Evolutionary conservation across 495 filamentous ascomycete species (phyloP).

Genomic region (Neurospora sp.): DNA sequence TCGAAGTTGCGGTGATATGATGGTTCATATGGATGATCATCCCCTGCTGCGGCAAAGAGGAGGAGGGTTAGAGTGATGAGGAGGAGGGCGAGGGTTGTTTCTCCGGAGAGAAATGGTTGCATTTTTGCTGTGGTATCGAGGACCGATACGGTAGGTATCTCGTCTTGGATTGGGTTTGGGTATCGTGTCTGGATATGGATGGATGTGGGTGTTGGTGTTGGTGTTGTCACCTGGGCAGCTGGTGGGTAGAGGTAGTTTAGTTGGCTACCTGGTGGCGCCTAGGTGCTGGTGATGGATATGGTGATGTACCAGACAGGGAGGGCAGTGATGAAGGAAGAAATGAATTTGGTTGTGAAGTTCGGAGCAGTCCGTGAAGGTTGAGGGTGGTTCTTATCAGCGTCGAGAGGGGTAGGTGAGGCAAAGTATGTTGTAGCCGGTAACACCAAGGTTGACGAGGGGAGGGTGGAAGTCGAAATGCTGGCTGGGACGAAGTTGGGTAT

Average conservation of each 20-base stretch:
- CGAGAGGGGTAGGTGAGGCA: neutral
- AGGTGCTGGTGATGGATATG: too few species aligned
- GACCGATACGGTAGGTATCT: too few species aligned
- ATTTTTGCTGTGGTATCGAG: neutral
- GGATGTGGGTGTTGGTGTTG: too few species aligned
- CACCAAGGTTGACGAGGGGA: neutral
- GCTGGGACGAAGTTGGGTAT: neutral
- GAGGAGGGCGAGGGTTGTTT: slow-evolving; percentile 1
- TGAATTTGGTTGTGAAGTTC: neutral
- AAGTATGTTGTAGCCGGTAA: neutral
- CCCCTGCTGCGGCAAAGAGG: neutral
- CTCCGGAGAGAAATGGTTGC: slow-evolving; percentile 8
- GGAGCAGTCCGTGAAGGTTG: neutral
- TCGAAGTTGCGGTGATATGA: too few species aligned
- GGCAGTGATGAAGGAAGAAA: too few species aligned
- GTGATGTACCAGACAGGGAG: too few species aligned
- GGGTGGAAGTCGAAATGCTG: neutral
- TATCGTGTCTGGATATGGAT: too few species aligned
- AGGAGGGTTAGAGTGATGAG: neutral
- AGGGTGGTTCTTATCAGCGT: accelerated
- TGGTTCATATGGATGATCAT: neutral
- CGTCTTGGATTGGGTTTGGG: too few species aligned
- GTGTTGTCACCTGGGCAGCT: too few species aligned
- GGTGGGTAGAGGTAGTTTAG: too few species aligned
- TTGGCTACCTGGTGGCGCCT: too few species aligned